Conservation (phyloP, 2,329 filamentous ascomycete species). For the Talaromyces rugulosus region DNA sequence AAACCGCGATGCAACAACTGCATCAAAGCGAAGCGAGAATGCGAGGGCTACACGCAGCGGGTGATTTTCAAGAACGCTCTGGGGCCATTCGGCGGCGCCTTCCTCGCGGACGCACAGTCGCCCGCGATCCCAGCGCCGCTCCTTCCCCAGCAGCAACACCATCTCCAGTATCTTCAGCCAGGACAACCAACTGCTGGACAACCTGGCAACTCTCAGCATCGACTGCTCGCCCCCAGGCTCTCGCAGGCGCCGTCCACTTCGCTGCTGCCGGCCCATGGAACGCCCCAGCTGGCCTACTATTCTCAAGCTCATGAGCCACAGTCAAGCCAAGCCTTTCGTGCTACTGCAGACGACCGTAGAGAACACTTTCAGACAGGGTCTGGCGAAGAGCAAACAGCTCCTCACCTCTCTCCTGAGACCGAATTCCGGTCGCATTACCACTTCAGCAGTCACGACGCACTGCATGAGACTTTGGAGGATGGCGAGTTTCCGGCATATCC, state of each 20-base stretch:
- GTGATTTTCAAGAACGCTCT: constrained; percentile 40
- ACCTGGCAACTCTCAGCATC: constrained; percentile 28
- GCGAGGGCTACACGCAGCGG: constrained; percentile 40
- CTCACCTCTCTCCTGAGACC: background rate
- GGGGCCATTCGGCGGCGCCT: constrained; percentile 27
- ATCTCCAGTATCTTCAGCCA: constrained; percentile 15
- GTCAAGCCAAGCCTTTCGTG: background rate
- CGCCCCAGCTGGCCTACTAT: background rate
- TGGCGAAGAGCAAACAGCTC: background rate
- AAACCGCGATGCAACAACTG: constrained; percentile 45
- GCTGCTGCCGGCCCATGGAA: background rate
- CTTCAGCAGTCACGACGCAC: background rate
- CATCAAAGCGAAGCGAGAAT: constrained; percentile 43
- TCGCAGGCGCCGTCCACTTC: constrained; percentile 9
- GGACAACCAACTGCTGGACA: constrained; percentile 22
- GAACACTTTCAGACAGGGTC: constrained; percentile 7
- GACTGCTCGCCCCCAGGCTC: constrained; percentile 31
- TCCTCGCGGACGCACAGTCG: constrained; percentile 7
- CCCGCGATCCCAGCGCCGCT: constrained; percentile 11
- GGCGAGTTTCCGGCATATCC: background rate
- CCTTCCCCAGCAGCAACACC: constrained; percentile 13
- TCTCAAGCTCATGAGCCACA: background rate
- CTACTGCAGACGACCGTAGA: background rate
- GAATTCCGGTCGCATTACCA: background rate
- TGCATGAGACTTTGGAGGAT: background rate